Evolutionary conservation across 1,284 basidiomycete genomes (phyloP).

Genomic region (Ganoderma sp.): DNA sequence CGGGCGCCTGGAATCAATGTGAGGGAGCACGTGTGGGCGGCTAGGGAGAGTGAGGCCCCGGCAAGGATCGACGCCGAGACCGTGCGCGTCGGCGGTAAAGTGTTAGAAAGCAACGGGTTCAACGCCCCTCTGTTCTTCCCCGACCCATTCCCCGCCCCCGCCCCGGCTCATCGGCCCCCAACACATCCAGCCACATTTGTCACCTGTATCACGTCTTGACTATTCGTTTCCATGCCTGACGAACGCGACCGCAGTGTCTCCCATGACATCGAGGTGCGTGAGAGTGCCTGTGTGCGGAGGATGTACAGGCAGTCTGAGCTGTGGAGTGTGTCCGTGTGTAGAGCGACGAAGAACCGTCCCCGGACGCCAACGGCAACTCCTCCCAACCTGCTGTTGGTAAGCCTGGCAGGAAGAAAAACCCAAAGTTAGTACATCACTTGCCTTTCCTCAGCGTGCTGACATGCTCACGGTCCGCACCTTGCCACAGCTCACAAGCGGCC

Average conservation of each 20-base stretch:
- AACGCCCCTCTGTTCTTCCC: constrained; percentile 17
- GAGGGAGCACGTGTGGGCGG: constrained; percentile 22
- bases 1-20: neutral
- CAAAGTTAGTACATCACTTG: constrained; percentile 59
- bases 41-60: constrained; percentile 22
- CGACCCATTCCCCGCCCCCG: constrained; percentile 11
- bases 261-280: constrained; percentile 51
- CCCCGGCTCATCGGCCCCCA: constrained; percentile 3
- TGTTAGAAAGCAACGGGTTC: constrained; percentile 30
- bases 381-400: constrained; percentile 54
- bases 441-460: constrained; percentile 39
- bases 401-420: constrained; percentile 85
- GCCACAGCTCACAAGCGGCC: constrained; percentile 77
- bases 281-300: constrained; percentile 10
- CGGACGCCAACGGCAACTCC: constrained; percentile 42
- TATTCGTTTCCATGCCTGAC: constrained; percentile 37
- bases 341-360: constrained; percentile 69
- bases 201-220: constrained; percentile 9
- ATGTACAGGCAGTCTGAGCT: constrained; percentile 17
- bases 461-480: constrained; percentile 39
- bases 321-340: constrained; percentile 33
- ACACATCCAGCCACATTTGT: constrained; percentile 4
- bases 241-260: constrained; percentile 64
- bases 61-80: constrained; percentile 27
- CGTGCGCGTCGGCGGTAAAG: constrained; percentile 31